phyloP scores from a whole-genome alignment of 257 asterid species.

The Salvia splendens region DNA sequence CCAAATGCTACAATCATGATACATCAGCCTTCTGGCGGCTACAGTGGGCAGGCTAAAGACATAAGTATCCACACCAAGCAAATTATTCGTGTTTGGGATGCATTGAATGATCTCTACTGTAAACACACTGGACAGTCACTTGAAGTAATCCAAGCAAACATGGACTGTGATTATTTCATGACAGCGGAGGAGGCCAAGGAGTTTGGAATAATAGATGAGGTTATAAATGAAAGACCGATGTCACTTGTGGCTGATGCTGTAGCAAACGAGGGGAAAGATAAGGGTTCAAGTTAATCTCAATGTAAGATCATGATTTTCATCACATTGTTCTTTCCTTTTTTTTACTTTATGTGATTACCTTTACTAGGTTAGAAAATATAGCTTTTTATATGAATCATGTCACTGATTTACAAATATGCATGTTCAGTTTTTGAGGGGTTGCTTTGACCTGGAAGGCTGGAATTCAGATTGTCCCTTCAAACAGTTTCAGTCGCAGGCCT shows the following conservation, averaged over 20 bases:
- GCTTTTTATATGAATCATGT: constrained; percentile 1
- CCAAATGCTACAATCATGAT: constrained; percentile 93
- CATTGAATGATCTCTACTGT: constrained; percentile 66
- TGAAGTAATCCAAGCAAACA: constrained; percentile 63
- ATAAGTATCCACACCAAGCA: constrained; percentile 82
- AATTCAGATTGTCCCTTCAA: neutral
- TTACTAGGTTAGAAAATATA: neutral
- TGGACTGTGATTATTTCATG: constrained; percentile 94
- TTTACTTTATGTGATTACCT: neutral
- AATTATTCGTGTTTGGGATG: constrained; percentile 83
- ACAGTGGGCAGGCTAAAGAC: constrained; percentile 91
- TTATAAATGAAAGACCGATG: constrained; percentile 76
- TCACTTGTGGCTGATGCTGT: constrained; percentile 71
- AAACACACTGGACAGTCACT: constrained; percentile 87
- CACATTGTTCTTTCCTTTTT: constrained; percentile 9
- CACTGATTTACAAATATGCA: constrained; percentile 1
- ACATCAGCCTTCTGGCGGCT: constrained; percentile 96
- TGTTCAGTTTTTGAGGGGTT: constrained; percentile 11
- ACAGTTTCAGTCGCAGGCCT: neutral
- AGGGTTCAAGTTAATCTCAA: constrained; percentile 52
- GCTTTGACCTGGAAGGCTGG: constrained; percentile 3
- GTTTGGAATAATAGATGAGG: constrained; percentile 91
- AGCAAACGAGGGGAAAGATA: constrained; percentile 57
- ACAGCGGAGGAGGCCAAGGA: constrained; percentile 90
- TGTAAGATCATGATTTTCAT: constrained; percentile 35